A percentile compares a stretch with the other conserved stretches of the same genome.
phyloP scores from a whole-genome alignment of 1,284 basidiomycete genomes.

The Sanghuangporus weigelae region DNA sequence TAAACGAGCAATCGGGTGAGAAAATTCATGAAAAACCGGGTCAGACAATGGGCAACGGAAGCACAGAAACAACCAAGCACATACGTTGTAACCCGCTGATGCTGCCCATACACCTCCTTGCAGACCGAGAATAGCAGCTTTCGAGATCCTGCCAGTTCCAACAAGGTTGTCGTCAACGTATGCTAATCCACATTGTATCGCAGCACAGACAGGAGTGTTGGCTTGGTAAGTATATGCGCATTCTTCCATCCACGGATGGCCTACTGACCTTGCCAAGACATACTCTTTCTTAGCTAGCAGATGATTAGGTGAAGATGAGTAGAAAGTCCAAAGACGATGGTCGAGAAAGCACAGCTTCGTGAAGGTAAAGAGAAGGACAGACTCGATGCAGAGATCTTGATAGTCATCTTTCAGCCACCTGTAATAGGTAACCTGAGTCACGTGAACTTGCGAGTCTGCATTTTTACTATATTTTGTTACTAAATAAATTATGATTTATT shows the following conservation, averaged over 20 bases:
- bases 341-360: not conserved
- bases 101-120: conserved; percentile 88
- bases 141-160: conserved; percentile 67
- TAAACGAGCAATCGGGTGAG: not conserved
- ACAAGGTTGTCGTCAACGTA: conserved; percentile 89
- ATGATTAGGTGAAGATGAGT: not conserved
- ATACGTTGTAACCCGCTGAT: conserved; percentile 69
- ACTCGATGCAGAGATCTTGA: not conserved
- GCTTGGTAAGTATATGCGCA: conserved; percentile 1
- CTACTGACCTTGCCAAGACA: conserved; percentile 50
- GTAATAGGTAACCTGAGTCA: not conserved
- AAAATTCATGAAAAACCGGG: not conserved
- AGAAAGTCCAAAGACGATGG: not conserved
- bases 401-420: not conserved
- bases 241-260: not conserved
- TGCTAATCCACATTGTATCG: conserved; percentile 37
- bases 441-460: not conserved
- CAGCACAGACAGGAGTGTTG: not conserved
- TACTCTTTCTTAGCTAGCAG: conserved; percentile 19
- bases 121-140: conserved; percentile 84
- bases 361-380: not conserved
- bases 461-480: too few species aligned
- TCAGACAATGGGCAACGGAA: not conserved
- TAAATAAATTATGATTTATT: too few species aligned
- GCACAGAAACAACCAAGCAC: conserved; percentile 25